These are phyloP conservation scores for Cylindrotheca closterium DNA, from an alignment of 108 stramenopile genomes.

Conservation along the genomic window DNA sequence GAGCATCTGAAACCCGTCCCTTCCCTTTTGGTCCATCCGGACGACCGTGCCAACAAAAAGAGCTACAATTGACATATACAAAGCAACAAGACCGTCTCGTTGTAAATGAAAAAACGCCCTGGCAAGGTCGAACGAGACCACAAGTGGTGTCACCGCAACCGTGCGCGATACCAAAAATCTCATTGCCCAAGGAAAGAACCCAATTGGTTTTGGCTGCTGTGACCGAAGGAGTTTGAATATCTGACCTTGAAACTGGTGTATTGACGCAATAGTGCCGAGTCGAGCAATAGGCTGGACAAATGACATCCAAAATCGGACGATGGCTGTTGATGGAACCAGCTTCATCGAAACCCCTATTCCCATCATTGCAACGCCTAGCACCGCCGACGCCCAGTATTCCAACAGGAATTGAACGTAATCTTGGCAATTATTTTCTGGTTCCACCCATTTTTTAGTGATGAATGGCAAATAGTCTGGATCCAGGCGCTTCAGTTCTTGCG, in stretches of 20 bases:
- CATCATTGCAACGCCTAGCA: conserved; percentile 28
- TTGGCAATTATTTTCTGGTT: conserved; percentile 13
- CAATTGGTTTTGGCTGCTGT: conserved; percentile 48
- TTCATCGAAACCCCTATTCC: conserved; percentile 3
- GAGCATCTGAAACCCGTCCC: background rate
- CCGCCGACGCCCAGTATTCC: conserved; percentile 67
- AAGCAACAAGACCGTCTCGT: conserved; percentile 4
- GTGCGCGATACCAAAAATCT: conserved; percentile 27
- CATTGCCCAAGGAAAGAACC: conserved; percentile 38
- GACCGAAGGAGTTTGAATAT: conserved; percentile 54
- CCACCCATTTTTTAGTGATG: background rate
- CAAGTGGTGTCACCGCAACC: conserved; percentile 38
- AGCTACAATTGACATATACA: conserved; percentile 19
- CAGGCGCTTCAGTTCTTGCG: conserved; percentile 19
- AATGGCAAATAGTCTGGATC: conserved; percentile 11
- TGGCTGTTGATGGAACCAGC: background rate
- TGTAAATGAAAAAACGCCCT: conserved; percentile 10
- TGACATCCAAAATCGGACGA: conserved; percentile 18
- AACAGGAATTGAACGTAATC: conserved; percentile 52
- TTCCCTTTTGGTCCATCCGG: conserved; percentile 6
- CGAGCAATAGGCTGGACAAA: conserved; percentile 45
- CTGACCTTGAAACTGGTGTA: conserved; percentile 56
- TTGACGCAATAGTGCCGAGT: conserved; percentile 52
- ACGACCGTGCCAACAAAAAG: conserved; percentile 34
- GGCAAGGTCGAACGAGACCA: conserved; percentile 43